Base-by-base conservation (phyloP, 306 rosid species). In the Castanea sativa region DNA sequence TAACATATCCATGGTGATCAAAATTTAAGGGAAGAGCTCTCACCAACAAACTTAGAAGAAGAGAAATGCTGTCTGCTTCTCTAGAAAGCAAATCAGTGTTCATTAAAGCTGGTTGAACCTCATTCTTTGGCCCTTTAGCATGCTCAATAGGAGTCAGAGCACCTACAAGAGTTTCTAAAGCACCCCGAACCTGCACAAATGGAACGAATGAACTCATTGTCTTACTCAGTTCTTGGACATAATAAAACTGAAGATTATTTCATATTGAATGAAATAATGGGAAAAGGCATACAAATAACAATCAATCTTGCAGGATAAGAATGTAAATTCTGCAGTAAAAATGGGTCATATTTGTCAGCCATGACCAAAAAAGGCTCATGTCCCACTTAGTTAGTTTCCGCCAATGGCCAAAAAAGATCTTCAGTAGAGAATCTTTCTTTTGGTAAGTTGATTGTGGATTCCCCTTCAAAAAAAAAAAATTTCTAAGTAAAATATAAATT, bases 11-110 rank as follows among this genome's bases (percentile, higher is more conserved):
- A 23, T 49, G 16, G 69, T 25, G 55, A 70, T 58, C 64, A 63
- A 58, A 75, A 76, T 76, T 71, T 78, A 59, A 16, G 69, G 53
- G 79, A 35, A 73, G 72, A 79, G 65, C 57, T 71, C 92, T 85
- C 84, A 94, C 98, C 98, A 94, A 80, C 90, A 94, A 87, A 82
- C 94, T 94, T 69, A 92, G 80, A 85, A 94, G 96, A 82, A 92
- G 97, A 68, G 97, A 84, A 84, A 94, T 94, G 86, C 85, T 88
- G 70, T 91, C 97, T 38, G 91, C 89, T 81, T 94, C 98, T 81
- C 97, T 83, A 55, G 97, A 92, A 83, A 94, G 97, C 85, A 92
- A 80, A 91, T 94, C 98, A 65, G 92, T 75, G 78, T 94, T 94
- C 97, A 92, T 89, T 71, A 89, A 67, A 55, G 91, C 96, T 56